These are phyloP conservation scores for Blumeria hordei DNA, from an alignment of 2,329 filamentous ascomycete genomes.

Conservation along the genomic window DNA sequence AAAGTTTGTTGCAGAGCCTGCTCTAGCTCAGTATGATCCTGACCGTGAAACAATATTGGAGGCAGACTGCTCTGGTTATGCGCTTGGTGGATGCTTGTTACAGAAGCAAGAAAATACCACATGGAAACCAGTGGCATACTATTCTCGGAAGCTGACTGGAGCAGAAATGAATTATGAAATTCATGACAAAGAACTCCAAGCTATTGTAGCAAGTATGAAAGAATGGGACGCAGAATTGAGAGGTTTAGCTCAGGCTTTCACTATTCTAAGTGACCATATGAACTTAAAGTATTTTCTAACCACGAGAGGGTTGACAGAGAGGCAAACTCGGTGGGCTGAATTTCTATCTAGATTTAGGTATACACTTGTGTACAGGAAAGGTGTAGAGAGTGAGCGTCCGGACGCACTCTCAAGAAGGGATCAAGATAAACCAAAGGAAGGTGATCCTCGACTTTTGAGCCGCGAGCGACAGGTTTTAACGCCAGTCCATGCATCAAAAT, in stretches of 20 bases:
- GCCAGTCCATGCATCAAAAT: neutral
- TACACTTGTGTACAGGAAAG: neutral
- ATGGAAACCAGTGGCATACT: neutral
- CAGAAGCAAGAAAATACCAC: neutral
- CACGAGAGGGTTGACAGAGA: neutral
- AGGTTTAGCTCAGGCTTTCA: neutral
- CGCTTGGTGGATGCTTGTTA: neutral
- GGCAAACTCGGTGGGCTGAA: neutral
- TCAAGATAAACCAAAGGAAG: neutral
- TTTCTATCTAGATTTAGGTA: neutral
- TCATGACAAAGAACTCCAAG: neutral
- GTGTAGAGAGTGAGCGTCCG: neutral
- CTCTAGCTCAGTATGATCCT: neutral
- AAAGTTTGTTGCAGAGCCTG: neutral
- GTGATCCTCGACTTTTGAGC: neutral
- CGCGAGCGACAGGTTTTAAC: neutral
- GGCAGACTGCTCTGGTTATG: neutral
- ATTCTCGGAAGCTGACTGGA: neutral
- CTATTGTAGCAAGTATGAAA: neutral
- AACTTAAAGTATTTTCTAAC: conserved; percentile 1
- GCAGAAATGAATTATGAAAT: neutral
- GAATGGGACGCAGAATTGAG: neutral
- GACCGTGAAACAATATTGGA: neutral
- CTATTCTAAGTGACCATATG: neutral
- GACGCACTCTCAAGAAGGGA: neutral